Evolutionary conservation across 164 flowering plant species (phyloP).

Genomic region (Piper betle): DNA sequence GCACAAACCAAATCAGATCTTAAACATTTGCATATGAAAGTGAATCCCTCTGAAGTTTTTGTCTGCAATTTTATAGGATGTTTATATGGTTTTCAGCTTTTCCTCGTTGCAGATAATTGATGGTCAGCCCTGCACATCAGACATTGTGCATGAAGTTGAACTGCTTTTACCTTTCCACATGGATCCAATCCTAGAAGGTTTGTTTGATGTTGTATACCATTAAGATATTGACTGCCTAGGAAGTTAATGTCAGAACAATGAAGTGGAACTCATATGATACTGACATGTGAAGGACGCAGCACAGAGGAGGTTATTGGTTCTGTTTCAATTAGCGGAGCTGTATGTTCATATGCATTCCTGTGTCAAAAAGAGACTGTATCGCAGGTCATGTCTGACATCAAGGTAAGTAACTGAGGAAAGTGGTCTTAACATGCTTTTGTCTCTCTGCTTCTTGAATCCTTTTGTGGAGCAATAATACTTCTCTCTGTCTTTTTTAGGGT

Average conservation of each 20-base stretch:
- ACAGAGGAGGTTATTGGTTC: conserved; percentile 56
- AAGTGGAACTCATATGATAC: not conserved
- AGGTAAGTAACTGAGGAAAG: conserved; percentile 29
- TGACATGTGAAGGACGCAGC: conserved; percentile 46
- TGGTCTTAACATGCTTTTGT: not conserved
- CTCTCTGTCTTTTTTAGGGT: conserved; percentile 26
- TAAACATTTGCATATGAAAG: not conserved
- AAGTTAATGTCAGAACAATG: not conserved
- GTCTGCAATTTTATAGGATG: not conserved
- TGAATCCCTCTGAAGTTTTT: not conserved
- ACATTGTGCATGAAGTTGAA: conserved; percentile 66
- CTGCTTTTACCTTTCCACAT: conserved; percentile 65
- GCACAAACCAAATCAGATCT: no score
- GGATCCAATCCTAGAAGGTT: conserved; percentile 43
- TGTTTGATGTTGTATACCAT: conserved; percentile 1
- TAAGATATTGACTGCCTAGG: not conserved
- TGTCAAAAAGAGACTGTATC: conserved; percentile 63
- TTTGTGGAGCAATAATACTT: not conserved
- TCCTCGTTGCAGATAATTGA: conserved; percentile 28
- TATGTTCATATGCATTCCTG: conserved; percentile 61
- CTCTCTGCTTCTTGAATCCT: not conserved
- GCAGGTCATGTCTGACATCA: conserved; percentile 72
- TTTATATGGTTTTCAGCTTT: conserved; percentile 1
- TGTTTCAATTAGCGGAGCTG: conserved; percentile 42
- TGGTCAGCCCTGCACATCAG: conserved; percentile 38